Conservation (phyloP, 495 filamentous ascomycete species). For the Pyronema omphalodes region DNA sequence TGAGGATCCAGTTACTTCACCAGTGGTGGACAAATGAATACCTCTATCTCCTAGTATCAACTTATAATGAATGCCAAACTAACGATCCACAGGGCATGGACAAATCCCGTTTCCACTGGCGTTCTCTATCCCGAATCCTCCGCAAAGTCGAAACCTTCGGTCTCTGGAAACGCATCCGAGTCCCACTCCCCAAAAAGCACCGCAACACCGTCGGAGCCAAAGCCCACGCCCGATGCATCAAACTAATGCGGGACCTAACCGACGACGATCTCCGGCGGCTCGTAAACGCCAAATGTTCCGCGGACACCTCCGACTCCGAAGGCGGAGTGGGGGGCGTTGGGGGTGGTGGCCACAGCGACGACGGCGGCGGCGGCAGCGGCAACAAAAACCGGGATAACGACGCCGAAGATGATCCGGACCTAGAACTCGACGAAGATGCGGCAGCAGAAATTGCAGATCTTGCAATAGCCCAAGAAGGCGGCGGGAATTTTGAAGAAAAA, state of each 20-base stretch:
- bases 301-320: constrained; percentile 25
- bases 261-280: constrained; percentile 44
- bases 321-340: too few relatives aligned
- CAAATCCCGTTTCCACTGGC: constrained; percentile 42
- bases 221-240: constrained; percentile 36
- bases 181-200: constrained; percentile 30
- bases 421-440: constrained; percentile 16
- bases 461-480: too few relatives aligned
- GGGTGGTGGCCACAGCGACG: constrained; percentile 23
- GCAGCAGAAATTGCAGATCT: constrained; percentile 18
- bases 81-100: constrained; percentile 25
- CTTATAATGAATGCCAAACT: neutral
- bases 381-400: constrained; percentile 16
- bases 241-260: constrained; percentile 55
- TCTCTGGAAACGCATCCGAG: constrained; percentile 48
- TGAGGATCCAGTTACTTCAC: too few relatives aligned
- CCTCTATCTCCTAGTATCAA: too few relatives aligned
- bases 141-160: constrained; percentile 53
- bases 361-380: constrained; percentile 27
- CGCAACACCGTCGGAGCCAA: constrained; percentile 14
- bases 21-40: too few relatives aligned
- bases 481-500: too few relatives aligned
- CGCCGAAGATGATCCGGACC: constrained; percentile 11
- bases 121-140: constrained; percentile 45
- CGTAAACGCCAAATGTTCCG: constrained; percentile 3